Conservation (phyloP, 768 basidiomycete species). For the Collybia mongolica region DNA sequence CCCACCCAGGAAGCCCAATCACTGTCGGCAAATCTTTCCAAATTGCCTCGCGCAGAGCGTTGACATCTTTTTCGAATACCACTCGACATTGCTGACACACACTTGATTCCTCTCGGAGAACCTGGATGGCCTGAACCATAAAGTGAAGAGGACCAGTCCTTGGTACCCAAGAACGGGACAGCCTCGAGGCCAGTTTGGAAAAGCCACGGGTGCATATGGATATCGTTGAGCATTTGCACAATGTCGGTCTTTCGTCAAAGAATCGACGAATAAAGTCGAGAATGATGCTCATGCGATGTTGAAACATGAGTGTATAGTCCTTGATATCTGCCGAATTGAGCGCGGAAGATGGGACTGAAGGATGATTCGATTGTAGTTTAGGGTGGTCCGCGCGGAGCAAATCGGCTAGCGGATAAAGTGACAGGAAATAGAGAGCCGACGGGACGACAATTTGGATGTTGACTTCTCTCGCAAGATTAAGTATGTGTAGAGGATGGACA, state of each 20-base stretch:
- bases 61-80: constrained; percentile 39
- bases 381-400: constrained; percentile 50
- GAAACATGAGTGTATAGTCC: constrained; percentile 56
- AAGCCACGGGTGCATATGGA: constrained; percentile 40
- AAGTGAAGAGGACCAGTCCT: constrained; percentile 55
- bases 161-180: constrained; percentile 46
- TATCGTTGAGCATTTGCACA: constrained; percentile 26
- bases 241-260: constrained; percentile 29
- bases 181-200: constrained; percentile 35
- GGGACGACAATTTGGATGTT: constrained; percentile 47
- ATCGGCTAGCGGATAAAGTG: constrained; percentile 50
- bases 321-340: constrained; percentile 41
- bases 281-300: constrained; percentile 47
- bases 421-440: constrained; percentile 56
- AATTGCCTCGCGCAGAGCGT: constrained; percentile 31
- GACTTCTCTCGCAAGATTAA: constrained; percentile 53
- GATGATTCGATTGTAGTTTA: constrained; percentile 46
- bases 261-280: constrained; percentile 47
- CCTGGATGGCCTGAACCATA: constrained; percentile 45
- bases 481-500: constrained; percentile 56
- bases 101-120: constrained; percentile 32
- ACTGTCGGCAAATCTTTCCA: constrained; percentile 50
- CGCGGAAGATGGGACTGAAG: constrained; percentile 46
- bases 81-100: constrained; percentile 44
- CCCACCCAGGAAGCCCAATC: constrained; percentile 47